Base-by-base conservation (phyloP, 1,284 basidiomycete species). In the Gomphus sp. region DNA sequence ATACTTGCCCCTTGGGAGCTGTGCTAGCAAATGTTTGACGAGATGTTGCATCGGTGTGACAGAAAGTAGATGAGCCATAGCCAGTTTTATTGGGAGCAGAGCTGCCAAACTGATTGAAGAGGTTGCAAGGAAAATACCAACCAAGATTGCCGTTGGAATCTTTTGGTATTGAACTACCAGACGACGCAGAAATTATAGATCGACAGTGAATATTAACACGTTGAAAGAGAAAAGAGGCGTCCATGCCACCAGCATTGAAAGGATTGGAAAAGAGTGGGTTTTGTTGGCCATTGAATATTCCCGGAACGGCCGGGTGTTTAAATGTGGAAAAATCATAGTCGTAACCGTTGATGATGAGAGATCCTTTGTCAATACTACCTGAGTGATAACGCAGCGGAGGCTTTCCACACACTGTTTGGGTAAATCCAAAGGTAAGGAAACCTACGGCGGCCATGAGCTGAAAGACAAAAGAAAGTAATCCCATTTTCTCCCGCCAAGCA, bases 381-480 rank as follows among this genome's bases (percentile, higher is more conserved):
- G 87, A 82, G 64, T 87, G 84, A 76, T 83, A 94, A 16, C 93
- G 85, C 57, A 87, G 84, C 34, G 87, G 80, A 22, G 91, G 89
- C 48, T 78, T 87, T 43, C 93, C 92, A 71, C 96, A 99, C 39
- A 99, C 95, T 55, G 87, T 77, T 69, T 94, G 84, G 4, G 95
- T 98, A 77, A 99, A 99, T n/a, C 97, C 96, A 74, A 99, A 99
- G 2, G 96, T 99, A 70, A 99, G 80, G 82, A 94, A 99, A 72
- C 95, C 96, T 69, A 99, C 97, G 52, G 78, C 81, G 25, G 89
- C 88, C 96, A 99, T 98, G 64, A 94, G 81, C 22, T 72, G 8
- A 16, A 82, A 70, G 66, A 97, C 92, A 72, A 98, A 81, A 63
- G 79, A 76, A 60, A 99, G 76, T 36, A 99, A 81, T 39, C 96